A percentile compares a stretch with the other conserved stretches of the same genome.
phyloP scores from a whole-genome alignment of 352 stramenopile genomes.

The Phytophthora chlamydospora region DNA sequence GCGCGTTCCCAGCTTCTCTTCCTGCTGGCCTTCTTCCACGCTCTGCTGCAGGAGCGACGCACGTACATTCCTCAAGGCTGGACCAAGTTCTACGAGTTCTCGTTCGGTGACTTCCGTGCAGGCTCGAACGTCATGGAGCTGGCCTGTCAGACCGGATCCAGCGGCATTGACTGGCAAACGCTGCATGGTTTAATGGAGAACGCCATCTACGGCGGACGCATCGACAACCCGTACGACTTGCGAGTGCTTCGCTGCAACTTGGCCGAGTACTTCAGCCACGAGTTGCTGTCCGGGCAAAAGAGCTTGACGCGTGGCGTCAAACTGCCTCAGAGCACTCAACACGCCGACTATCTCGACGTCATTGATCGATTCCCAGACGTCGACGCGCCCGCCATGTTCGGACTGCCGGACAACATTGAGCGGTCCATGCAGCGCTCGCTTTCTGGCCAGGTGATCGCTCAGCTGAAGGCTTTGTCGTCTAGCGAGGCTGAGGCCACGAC shows the following conservation, averaged over 20 bases:
- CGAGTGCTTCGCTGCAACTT: conserved; percentile 91
- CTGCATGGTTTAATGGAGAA: conserved; percentile 96
- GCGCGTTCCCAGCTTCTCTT: conserved; percentile 83
- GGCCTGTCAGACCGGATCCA: conserved; percentile 44
- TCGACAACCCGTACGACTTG: conserved; percentile 94
- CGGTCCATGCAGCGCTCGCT: conserved; percentile 91
- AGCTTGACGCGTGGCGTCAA: conserved; percentile 71
- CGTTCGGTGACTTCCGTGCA: conserved; percentile 93
- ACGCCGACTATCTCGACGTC: conserved; percentile 73
- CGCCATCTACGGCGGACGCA: conserved; percentile 94
- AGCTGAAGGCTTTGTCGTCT: conserved; percentile 86
- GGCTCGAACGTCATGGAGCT: conserved; percentile 91
- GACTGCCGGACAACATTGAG: conserved; percentile 95
- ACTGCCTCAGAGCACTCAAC: conserved; percentile 62
- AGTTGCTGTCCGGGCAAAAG: conserved; percentile 75
- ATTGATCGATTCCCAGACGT: conserved; percentile 78
- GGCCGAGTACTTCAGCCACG: conserved; percentile 83
- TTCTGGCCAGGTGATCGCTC: conserved; percentile 82
- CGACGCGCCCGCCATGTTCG: conserved; percentile 88
- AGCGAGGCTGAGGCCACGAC: conserved; percentile 59
- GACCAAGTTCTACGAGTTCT: conserved; percentile 98
- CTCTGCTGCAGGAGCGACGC: conserved; percentile 79
- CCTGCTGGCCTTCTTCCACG: conserved; percentile 92
- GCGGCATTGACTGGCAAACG: conserved; percentile 87
- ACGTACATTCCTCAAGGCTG: conserved; percentile 96